Conservation (phyloP, 768 basidiomycete species). For the Rhodotorula taiwanensis region DNA sequence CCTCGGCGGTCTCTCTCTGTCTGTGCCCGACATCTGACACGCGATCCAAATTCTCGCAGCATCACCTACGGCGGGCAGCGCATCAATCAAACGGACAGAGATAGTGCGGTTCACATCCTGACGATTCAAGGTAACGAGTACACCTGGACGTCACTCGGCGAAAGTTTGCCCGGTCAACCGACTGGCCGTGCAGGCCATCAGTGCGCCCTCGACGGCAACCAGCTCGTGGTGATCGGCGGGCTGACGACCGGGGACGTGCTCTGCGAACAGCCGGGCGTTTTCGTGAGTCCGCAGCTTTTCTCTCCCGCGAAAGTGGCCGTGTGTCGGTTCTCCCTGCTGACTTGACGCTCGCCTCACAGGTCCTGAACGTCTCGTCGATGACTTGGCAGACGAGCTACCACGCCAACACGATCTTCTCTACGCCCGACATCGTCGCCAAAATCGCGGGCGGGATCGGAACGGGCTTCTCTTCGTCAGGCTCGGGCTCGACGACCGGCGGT, state of each 20-base stretch:
- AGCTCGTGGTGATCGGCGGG: slow-evolving; percentile 36
- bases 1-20: not conserved
- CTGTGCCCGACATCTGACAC: not conserved
- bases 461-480: slow-evolving; percentile 14
- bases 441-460: slow-evolving; percentile 37
- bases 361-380: slow-evolving; percentile 2
- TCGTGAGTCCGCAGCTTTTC: not conserved
- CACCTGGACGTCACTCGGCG: slow-evolving; percentile 33
- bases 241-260: slow-evolving; percentile 23
- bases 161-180: slow-evolving; percentile 22
- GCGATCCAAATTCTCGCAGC: not conserved
- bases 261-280: slow-evolving; percentile 37
- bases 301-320: not conserved
- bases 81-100: slow-evolving; percentile 30
- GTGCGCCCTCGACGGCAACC: slow-evolving; percentile 29
- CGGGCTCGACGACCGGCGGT: slow-evolving; percentile 26
- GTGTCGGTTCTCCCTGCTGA: not conserved
- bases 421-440: slow-evolving; percentile 31
- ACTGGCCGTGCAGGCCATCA: slow-evolving; percentile 32
- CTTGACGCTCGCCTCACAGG: not conserved
- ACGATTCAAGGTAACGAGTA: slow-evolving; percentile 23
- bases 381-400: slow-evolving; percentile 17
- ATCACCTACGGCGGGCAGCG: slow-evolving; percentile 33
- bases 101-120: slow-evolving; percentile 31
- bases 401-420: slow-evolving; percentile 6